Percentiles rank a stretch among this genome's conserved stretches.
These are phyloP conservation scores for Thelonectria olida DNA, from an alignment of 2,329 filamentous ascomycete genomes.

Conservation along the genomic window DNA sequence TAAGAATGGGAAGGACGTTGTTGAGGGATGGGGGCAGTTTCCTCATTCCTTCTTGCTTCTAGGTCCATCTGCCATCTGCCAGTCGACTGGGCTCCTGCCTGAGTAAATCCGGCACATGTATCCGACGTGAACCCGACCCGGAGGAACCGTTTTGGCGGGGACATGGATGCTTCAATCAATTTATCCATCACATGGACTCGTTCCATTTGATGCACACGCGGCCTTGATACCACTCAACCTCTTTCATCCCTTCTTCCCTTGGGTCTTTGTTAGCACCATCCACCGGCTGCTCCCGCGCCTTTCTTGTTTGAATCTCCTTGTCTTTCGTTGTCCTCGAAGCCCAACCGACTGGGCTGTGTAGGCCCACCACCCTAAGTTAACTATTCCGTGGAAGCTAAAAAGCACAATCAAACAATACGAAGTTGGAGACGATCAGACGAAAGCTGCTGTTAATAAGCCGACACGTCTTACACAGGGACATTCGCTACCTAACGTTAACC, in stretches of 20 bases:
- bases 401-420: neutral
- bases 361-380: neutral
- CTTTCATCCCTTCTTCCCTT: neutral
- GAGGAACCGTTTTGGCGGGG: constrained; percentile 2
- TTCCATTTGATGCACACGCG: constrained; percentile 7
- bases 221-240: neutral
- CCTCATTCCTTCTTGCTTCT: neutral
- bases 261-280: neutral
- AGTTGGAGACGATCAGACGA: neutral
- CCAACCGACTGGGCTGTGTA: neutral
- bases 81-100: too few species aligned
- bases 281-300: neutral
- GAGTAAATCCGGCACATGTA: too few species aligned
- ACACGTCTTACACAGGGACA: neutral
- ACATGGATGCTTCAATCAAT: constrained; percentile 11
- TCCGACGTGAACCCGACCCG: neutral
- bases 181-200: neutral
- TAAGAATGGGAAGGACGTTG: neutral
- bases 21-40: neutral
- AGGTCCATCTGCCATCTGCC: constrained; percentile 7
- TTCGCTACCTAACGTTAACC: neutral
- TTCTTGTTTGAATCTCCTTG: neutral
- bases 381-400: neutral
- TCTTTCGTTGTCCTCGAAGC: neutral
- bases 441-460: neutral